Evolutionary conservation across 768 basidiomycete species (phyloP).

Genomic region (Xerocomellus intermedius): DNA sequence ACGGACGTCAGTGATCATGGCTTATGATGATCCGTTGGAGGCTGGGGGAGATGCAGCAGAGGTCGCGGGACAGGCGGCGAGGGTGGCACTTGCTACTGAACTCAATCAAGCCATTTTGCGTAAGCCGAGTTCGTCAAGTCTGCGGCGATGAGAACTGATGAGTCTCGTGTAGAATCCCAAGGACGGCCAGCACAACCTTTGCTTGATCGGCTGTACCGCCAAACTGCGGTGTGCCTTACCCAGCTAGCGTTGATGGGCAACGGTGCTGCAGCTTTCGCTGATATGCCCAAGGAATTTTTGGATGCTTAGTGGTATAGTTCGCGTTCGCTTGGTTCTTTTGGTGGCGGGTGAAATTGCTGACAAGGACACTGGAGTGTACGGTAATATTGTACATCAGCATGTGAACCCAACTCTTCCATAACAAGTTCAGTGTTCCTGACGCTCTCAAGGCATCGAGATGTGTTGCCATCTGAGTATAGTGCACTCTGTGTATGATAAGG

Average conservation of each 20-base stretch:
- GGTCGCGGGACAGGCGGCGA: constrained; percentile 65
- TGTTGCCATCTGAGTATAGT: constrained; percentile 8
- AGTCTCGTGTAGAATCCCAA: constrained; percentile 59
- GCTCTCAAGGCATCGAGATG: neutral
- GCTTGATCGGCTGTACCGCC: constrained; percentile 76
- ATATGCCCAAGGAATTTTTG: constrained; percentile 72
- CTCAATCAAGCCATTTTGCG: constrained; percentile 82
- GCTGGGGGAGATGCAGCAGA: constrained; percentile 64
- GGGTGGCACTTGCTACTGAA: constrained; percentile 67
- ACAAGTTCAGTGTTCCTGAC: constrained; percentile 1
- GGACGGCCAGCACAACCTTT: constrained; percentile 68
- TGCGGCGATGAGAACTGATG: constrained; percentile 1
- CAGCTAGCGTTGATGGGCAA: constrained; percentile 71
- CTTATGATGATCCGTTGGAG: constrained; percentile 71
- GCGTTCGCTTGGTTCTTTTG: neutral
- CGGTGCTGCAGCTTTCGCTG: constrained; percentile 79
- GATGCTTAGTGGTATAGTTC: constrained; percentile 35
- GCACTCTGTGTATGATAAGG: constrained; percentile 20
- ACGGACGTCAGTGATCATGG: constrained; percentile 76
- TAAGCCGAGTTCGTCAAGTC: constrained; percentile 35
- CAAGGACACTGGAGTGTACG: constrained; percentile 17
- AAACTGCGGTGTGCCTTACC: constrained; percentile 63
- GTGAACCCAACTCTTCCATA: constrained; percentile 12
- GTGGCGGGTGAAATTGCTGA: neutral
- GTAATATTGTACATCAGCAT: constrained; percentile 10